A percentile compares a stretch with the other conserved stretches of the same genome.
These are phyloP conservation scores for Stentor roeselii DNA, from an alignment of 73 alveolate species.

Conservation along the genomic window DNA sequence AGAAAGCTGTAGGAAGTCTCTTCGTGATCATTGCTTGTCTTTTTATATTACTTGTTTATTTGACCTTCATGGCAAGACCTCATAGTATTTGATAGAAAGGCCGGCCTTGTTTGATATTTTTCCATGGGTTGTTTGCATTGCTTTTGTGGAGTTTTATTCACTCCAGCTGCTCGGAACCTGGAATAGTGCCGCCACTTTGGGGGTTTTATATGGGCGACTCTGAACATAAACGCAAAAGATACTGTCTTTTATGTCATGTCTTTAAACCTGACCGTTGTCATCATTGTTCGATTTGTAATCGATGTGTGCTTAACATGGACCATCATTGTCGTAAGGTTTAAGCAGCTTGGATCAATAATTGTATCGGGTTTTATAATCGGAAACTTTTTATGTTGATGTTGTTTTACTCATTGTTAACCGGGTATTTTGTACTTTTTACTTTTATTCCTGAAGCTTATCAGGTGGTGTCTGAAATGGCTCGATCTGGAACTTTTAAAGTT, in stretches of 20 bases:
- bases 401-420: conserved; percentile 64
- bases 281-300: conserved; percentile 95
- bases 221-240: conserved; percentile 78
- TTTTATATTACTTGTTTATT: background rate
- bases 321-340: conserved; percentile 79
- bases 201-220: conserved; percentile 90
- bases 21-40: background rate
- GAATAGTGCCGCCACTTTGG: conserved; percentile 95
- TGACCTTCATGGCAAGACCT: background rate
- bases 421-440: conserved; percentile 45
- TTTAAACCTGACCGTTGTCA: conserved; percentile 95
- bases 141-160: conserved; percentile 82
- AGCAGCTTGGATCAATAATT: conserved; percentile 86
- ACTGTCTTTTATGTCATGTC: conserved; percentile 87
- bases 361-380: conserved; percentile 93
- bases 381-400: conserved; percentile 83
- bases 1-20: background rate
- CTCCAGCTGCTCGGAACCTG: conserved; percentile 91
- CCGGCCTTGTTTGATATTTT: background rate
- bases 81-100: background rate
- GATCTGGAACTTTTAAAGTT: background rate
- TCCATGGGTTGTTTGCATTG: conserved; percentile 43
- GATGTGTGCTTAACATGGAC: conserved; percentile 95
- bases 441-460: conserved; percentile 3
- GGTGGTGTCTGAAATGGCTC: background rate